Evolutionary conservation across 2,329 filamentous ascomycete species (phyloP), one percentile per base, ranked within the genome.

Genomic region (Cladosporium oxysporum): DNA sequence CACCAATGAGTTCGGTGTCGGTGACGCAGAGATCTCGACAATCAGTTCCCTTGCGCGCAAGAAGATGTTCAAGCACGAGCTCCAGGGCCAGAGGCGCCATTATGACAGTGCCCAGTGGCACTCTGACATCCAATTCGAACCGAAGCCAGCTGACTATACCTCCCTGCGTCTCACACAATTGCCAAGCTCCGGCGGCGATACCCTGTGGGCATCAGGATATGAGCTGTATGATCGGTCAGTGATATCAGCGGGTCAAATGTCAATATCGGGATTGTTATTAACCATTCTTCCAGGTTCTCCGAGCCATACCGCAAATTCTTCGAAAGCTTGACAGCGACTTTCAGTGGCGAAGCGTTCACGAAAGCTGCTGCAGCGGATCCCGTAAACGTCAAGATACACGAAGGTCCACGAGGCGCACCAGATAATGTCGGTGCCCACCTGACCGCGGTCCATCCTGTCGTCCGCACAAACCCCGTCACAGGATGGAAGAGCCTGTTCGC

Each of bases 151-250:
- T 6, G 79, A 91, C 72, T 91, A 90, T 71, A 83, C 87, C 0
- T 81, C 85, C 0, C 78, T 90, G 21, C 82, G 86, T 35, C 76
- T 89, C 2, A 83, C 82, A 3, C 77, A 85, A 58, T 76, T 89
- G 0, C 87, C 87, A 0, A 78, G 79, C 50, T 86, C 83, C 0
- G 86, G 86, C 26, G 71, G 73, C 41, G 72, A 89, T 74, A 90
- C 88, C 0, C 82, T 90, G 6, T 90, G 88, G 87, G 88, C 88
- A 0, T 88, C 86, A 0, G 87, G 87, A 0, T 90, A 90, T 72
- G 87, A 90, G 70, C 76, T 89, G 14, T 90, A 88, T 71, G 88
- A 91, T 71, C 23, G 52, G 52, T 55, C 2, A 33, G 52, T 55
- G 7, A 12, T 10, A 35, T 16, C 14, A 26, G 26, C 28, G 10